A percentile compares a stretch with the other conserved stretches of the same genome.
These are phyloP conservation scores for Diatrype stigma DNA, from an alignment of 2,329 filamentous ascomycete genomes.

Conservation along the genomic window DNA sequence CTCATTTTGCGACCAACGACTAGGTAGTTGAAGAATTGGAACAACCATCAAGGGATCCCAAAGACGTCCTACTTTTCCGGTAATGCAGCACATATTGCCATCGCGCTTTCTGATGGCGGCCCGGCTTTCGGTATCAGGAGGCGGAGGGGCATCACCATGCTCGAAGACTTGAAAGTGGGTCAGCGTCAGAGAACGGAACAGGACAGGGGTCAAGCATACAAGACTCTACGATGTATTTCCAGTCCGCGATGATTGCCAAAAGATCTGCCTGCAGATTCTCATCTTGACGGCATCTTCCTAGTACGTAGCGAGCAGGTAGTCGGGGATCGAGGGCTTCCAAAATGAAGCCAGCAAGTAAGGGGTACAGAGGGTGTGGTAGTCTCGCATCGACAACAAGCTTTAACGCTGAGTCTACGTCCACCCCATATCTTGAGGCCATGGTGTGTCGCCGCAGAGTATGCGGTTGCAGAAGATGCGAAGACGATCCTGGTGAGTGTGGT, in stretches of 20 bases:
- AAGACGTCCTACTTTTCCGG: constrained; percentile 15
- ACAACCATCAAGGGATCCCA: constrained; percentile 18
- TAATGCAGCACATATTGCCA: constrained; percentile 21
- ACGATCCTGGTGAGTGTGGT: not conserved
- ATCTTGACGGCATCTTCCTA: constrained; percentile 2
- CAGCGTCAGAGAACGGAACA: not conserved
- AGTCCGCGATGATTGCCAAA: constrained; percentile 14
- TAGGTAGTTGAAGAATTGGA: constrained; percentile 18
- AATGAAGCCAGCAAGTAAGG: constrained; percentile 8
- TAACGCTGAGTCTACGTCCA: constrained; percentile 2
- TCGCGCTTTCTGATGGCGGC: constrained; percentile 16
- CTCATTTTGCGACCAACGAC: constrained; percentile 16
- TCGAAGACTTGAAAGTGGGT: constrained; percentile 5
- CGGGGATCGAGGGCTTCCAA: constrained; percentile 8
- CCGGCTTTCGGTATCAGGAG: constrained; percentile 4
- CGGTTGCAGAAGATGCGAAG: not conserved
- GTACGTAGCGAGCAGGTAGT: constrained; percentile 9
- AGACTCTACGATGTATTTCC: constrained; percentile 23
- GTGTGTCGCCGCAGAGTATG: not conserved
- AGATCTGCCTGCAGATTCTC: constrained; percentile 1
- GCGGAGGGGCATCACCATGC: constrained; percentile 8
- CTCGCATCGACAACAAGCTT: constrained; percentile 5
- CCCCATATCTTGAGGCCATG: not conserved
- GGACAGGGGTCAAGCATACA: constrained; percentile 10
- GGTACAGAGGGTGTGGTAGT: constrained; percentile 7